Conservation (phyloP, 257 asterid genomes). For the Solanum habrochaites region DNA sequence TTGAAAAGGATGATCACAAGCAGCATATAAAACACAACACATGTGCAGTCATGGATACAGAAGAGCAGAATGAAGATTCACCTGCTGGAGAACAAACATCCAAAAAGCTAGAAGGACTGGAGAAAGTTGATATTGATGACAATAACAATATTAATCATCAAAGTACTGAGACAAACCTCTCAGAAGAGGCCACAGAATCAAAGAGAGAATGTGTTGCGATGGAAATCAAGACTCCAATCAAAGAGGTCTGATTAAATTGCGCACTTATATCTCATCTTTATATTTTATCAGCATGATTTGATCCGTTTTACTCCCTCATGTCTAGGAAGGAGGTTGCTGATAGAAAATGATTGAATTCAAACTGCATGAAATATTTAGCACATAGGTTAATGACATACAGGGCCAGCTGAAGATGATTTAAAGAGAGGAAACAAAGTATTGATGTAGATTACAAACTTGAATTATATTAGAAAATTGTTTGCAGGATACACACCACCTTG, state of each 20-base stretch:
- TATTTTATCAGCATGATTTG: background rate
- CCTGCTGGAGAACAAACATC: background rate
- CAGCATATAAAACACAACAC: background rate
- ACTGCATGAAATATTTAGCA: background rate
- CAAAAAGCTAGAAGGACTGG: background rate
- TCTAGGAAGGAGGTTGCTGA: background rate
- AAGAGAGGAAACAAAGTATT: background rate
- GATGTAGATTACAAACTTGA: background rate
- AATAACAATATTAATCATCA: constrained; percentile 7
- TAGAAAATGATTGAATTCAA: background rate
- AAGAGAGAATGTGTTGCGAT: constrained; percentile 1
- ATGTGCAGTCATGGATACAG: background rate
- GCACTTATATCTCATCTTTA: background rate
- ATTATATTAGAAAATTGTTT: background rate
- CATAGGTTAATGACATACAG: background rate
- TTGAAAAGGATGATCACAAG: constrained; percentile 8
- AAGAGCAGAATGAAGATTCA: constrained; percentile 6
- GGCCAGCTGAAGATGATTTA: background rate
- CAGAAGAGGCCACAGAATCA: constrained; percentile 10
- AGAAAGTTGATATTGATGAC: background rate
- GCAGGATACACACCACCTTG: background rate
- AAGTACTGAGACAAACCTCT: constrained; percentile 1
- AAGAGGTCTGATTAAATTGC: constrained; percentile 18
- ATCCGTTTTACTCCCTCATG: background rate
- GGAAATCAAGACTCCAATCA: constrained; percentile 9